These are phyloP conservation scores for Fusarium sp. DNA, from an alignment of 2,329 filamentous ascomycete genomes.

Conservation along the genomic window DNA sequence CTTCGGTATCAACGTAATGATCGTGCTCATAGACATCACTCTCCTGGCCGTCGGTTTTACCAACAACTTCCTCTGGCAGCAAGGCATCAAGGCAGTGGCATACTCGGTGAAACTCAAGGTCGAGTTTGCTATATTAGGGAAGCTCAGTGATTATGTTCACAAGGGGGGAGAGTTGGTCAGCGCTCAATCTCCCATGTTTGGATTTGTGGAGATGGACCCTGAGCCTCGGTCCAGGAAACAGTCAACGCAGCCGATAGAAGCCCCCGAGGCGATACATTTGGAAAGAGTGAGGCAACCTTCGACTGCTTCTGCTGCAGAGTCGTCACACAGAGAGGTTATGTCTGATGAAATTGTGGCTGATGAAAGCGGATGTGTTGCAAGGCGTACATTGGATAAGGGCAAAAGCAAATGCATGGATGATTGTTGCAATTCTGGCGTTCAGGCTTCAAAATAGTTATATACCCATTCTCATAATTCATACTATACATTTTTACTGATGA, in stretches of 20 bases:
- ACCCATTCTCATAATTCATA: neutral
- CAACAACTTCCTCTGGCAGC: constrained; percentile 48
- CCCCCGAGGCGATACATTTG: neutral
- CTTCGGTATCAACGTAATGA: constrained; percentile 53
- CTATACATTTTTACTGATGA: neutral
- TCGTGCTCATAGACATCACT: constrained; percentile 56
- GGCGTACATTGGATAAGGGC: constrained; percentile 1
- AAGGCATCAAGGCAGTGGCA: constrained; percentile 48
- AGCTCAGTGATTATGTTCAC: constrained; percentile 50
- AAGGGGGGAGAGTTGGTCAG: constrained; percentile 27
- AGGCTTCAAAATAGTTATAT: constrained; percentile 13
- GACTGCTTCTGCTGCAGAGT: constrained; percentile 7
- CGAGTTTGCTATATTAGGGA: constrained; percentile 51
- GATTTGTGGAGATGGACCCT: constrained; percentile 29
- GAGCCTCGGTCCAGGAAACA: constrained; percentile 11
- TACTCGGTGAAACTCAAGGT: constrained; percentile 54
- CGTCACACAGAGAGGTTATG: constrained; percentile 2
- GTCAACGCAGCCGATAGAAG: neutral
- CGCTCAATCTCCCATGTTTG: constrained; percentile 23
- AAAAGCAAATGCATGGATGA: constrained; percentile 16
- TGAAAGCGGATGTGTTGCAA: constrained; percentile 13
- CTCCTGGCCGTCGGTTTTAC: constrained; percentile 49
- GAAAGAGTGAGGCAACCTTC: constrained; percentile 15
- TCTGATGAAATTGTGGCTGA: neutral
- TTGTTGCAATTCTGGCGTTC: neutral